Evolutionary conservation across 352 stramenopile species (phyloP), one percentile per base, ranked within the genome.

Genomic region (Phytopythium sindhum): DNA sequence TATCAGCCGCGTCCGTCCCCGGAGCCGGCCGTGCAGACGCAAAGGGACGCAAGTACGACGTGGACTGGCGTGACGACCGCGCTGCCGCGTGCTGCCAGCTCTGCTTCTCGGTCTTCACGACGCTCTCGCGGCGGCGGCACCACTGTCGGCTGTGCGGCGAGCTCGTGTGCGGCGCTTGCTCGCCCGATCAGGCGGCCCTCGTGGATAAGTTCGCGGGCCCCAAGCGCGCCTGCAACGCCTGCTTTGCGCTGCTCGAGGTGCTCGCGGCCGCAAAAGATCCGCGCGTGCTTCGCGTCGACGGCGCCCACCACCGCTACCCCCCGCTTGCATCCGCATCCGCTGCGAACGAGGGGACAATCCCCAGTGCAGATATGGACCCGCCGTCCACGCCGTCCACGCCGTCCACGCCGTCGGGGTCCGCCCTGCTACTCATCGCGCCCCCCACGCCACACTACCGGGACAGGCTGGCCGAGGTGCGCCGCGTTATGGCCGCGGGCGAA

Each of bases 61-160:
- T 92, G 44, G 70, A 77, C 31, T 92, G 84, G 84, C 78, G 74
- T 54, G 62, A 74, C 21, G 84, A 92, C 64, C 64, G 81, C 57
- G 81, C 88, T 23, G 81, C 68, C 35, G 33, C 63, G 47, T 86
- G 83, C 60, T 92, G 84, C 61, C 79, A 87, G 66, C 69, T 90
- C 47, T 92, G 84, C 60, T 86, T 80, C 66, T 68, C 77, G 50
- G 78, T 83, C 64, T 92, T 92, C 67, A 88, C 81, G 24, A 90
- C 83, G 61, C 74, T 91, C 37, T 83, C 82, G 44, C 78, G 81
- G 2, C 84, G 86, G 2, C 85, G 85, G 11, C 84, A 93, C 67
- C 86, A 95, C 59, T 95, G 86, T 63, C 82, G 86, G 52, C 71
- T 93, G 24, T 95, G 86, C 57, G 86, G 86, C 52, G 78, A 90